Conservation (phyloP, 768 basidiomycete genomes). For the Fibroporia radiculosa region DNA sequence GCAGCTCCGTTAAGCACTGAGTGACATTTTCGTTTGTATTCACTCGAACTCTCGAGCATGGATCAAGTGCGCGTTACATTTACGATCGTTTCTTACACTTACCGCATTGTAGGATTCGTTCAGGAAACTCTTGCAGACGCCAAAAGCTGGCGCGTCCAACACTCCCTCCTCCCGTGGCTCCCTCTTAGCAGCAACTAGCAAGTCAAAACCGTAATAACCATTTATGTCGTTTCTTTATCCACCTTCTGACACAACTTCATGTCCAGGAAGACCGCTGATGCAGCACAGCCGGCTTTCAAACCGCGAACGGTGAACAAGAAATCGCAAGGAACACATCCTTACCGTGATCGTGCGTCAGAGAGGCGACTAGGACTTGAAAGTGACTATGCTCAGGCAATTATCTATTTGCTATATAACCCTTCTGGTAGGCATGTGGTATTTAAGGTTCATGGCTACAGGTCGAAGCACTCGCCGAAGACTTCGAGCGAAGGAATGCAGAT, state of each 20-base stretch:
- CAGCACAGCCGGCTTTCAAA: constrained; percentile 64
- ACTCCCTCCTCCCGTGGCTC: constrained; percentile 26
- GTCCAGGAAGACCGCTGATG: constrained; percentile 37
- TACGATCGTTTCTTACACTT: too few species aligned
- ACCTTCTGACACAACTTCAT: background rate
- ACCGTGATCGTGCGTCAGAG: constrained; percentile 74
- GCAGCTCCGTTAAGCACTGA: too few species aligned
- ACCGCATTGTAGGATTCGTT: constrained; percentile 60
- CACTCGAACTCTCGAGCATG: too few species aligned
- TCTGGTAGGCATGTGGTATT: background rate
- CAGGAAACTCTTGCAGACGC: constrained; percentile 38
- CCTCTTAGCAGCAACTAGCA: constrained; percentile 18
- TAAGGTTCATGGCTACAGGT: constrained; percentile 35
- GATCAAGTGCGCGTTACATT: too few species aligned
- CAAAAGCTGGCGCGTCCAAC: constrained; percentile 19
- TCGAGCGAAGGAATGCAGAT: too few species aligned
- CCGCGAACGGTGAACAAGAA: constrained; percentile 71
- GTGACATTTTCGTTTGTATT: too few species aligned
- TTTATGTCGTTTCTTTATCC: background rate
- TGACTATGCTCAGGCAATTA: constrained; percentile 63
- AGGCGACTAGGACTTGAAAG: constrained; percentile 56
- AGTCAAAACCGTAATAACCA: constrained; percentile 13
- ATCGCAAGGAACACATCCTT: constrained; percentile 46
- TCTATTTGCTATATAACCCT: background rate
- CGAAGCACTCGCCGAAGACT: constrained; percentile 28